Evolutionary conservation across 371 early-diverging fungal species (phyloP).

Genomic region (Lichtheimia corymbifera): DNA sequence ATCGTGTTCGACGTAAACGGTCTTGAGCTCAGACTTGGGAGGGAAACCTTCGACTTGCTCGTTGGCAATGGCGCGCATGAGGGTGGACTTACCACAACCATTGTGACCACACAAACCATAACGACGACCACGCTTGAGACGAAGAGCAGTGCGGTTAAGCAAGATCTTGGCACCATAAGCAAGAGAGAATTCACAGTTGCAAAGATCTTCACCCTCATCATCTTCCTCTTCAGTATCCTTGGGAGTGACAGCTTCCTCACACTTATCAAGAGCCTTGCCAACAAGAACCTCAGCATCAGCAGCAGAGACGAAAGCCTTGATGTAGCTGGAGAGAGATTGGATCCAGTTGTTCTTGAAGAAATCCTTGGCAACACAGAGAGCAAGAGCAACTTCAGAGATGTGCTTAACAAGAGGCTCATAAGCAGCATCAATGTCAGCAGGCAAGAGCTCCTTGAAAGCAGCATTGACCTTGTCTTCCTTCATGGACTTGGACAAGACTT

Average conservation of each 20-base stretch:
- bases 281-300: constrained; percentile 31
- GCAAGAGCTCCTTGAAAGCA: constrained; percentile 42
- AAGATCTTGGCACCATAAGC: constrained; percentile 83
- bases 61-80: constrained; percentile 81
- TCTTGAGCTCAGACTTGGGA: constrained; percentile 64
- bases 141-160: constrained; percentile 74
- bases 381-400: constrained; percentile 47
- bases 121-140: constrained; percentile 75
- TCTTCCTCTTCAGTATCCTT: constrained; percentile 53
- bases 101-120: constrained; percentile 87
- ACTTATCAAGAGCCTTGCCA: constrained; percentile 34
- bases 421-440: constrained; percentile 28
- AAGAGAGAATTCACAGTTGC: neutral
- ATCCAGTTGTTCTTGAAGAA: constrained; percentile 44
- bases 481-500: constrained; percentile 40
- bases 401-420: constrained; percentile 35
- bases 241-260: constrained; percentile 46
- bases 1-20: constrained; percentile 77
- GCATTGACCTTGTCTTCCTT: constrained; percentile 47
- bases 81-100: constrained; percentile 88
- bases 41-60: constrained; percentile 83
- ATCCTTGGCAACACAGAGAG: constrained; percentile 41
- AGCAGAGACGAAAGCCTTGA: constrained; percentile 47
- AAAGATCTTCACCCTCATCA: constrained; percentile 46
- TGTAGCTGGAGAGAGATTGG: constrained; percentile 52